These are phyloP conservation scores for Corchorus olitorius DNA, from an alignment of 345 rosid genomes.

Conservation along the genomic window DNA sequence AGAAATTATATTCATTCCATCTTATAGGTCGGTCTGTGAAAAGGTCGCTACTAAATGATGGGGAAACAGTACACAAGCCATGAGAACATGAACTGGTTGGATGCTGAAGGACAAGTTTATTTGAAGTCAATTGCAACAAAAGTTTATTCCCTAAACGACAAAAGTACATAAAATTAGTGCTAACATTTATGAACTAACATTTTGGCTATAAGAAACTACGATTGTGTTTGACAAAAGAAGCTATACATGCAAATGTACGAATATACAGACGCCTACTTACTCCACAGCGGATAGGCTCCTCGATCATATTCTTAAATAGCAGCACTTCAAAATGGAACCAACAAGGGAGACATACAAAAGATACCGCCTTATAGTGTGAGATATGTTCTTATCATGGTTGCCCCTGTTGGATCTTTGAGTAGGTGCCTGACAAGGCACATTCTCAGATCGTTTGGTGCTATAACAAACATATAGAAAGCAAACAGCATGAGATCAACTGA, in stretches of 20 bases:
- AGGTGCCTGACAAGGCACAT: conserved; percentile 79
- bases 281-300: conserved; percentile 11
- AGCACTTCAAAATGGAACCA: conserved; percentile 18
- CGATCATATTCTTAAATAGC: conserved; percentile 9
- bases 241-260: neutral
- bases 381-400: conserved; percentile 88
- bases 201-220: no score
- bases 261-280: conserved; percentile 3
- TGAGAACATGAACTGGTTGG: neutral
- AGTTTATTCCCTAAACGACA: neutral
- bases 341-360: neutral
- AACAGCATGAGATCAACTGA: conserved; percentile 80
- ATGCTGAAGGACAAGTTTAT: neutral
- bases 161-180: no score
- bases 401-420: conserved; percentile 86
- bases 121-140: neutral
- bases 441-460: conserved; percentile 78
- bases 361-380: conserved; percentile 34
- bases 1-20: neutral
- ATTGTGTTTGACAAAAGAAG: no score
- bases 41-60: neutral
- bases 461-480: conserved; percentile 79
- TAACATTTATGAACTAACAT: no score
- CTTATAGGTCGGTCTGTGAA: neutral
- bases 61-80: neutral